phyloP scores from a whole-genome alignment of 2,329 filamentous ascomycete species.

The Beauveria asiatica region DNA sequence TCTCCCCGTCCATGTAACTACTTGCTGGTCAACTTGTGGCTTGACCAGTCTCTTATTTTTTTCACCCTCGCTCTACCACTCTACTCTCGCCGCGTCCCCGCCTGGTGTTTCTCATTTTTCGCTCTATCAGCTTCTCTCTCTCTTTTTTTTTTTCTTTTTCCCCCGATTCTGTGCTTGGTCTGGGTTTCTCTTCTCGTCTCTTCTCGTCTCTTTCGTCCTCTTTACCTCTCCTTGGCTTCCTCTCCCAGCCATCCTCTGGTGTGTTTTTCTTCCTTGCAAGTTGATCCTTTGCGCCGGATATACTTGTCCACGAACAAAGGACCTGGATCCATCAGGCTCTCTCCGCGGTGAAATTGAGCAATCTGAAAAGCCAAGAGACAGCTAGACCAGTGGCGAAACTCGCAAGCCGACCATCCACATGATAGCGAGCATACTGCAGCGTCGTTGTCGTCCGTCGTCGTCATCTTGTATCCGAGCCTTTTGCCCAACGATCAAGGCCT shows the following conservation, averaged over 20 bases:
- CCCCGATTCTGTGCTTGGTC: neutral
- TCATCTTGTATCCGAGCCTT: neutral
- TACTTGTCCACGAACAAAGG: neutral
- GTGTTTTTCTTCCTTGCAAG: neutral
- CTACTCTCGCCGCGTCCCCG: neutral
- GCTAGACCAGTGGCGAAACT: neutral
- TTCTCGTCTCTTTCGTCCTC: neutral
- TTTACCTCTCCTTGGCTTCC: neutral
- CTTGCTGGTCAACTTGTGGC: neutral
- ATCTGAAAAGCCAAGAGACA: neutral
- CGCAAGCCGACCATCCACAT: neutral
- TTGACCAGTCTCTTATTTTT: neutral
- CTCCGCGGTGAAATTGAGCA: neutral
- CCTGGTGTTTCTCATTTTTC: constrained; percentile 8
- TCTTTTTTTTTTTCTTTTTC: neutral
- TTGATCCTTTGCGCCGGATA: too few relatives aligned
- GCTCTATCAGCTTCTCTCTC: neutral
- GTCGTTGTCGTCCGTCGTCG: neutral
- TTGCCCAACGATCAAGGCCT: neutral
- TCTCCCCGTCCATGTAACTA: neutral
- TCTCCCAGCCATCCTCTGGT: neutral
- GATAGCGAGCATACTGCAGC: neutral
- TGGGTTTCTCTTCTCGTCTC: neutral
- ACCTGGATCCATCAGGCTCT: neutral
- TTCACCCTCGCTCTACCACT: neutral